These are phyloP conservation scores for Trichophyton schoenleinii DNA, from an alignment of 2,329 filamentous ascomycete species.

Conservation along the genomic window DNA sequence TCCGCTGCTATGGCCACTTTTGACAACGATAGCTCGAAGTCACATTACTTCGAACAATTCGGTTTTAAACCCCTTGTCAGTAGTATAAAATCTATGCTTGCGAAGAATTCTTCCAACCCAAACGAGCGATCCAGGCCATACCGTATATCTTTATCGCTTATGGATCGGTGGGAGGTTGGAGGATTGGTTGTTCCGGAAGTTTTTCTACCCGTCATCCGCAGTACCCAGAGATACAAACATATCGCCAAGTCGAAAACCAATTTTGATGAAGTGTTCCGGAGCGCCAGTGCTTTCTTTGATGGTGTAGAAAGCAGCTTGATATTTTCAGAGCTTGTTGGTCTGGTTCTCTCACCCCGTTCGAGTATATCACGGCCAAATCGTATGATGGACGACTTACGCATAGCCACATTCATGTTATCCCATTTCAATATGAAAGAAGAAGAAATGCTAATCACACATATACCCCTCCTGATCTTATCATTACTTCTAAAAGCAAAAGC, in stretches of 20 bases:
- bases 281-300: slow-evolving; percentile 92
- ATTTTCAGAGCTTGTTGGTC: slow-evolving; percentile 65
- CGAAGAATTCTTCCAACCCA: slow-evolving; percentile 41
- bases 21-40: slow-evolving; percentile 43
- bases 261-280: slow-evolving; percentile 77
- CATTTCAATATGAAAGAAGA: slow-evolving; percentile 93
- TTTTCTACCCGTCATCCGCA: slow-evolving; percentile 74
- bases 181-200: slow-evolving; percentile 76
- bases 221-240: slow-evolving; percentile 61
- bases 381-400: slow-evolving; percentile 49
- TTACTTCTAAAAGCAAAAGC: slow-evolving; percentile 40
- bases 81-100: slow-evolving; percentile 67
- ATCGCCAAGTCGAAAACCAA: slow-evolving; percentile 53
- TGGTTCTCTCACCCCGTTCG: slow-evolving; percentile 46
- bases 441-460: slow-evolving; percentile 82
- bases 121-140: slow-evolving; percentile 71
- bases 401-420: slow-evolving; percentile 68
- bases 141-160: slow-evolving; percentile 81
- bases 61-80: slow-evolving; percentile 62
- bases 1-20: slow-evolving; percentile 20
- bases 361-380: slow-evolving; percentile 39
- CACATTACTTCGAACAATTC: slow-evolving; percentile 70
- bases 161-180: slow-evolving; percentile 98
- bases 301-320: slow-evolving; percentile 91
- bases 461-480: slow-evolving; percentile 61